Percentiles rank a stretch among this genome's conserved stretches.
Evolutionary conservation across 2,329 filamentous ascomycete species (phyloP).

Genomic region (Alternaria sp.): DNA sequence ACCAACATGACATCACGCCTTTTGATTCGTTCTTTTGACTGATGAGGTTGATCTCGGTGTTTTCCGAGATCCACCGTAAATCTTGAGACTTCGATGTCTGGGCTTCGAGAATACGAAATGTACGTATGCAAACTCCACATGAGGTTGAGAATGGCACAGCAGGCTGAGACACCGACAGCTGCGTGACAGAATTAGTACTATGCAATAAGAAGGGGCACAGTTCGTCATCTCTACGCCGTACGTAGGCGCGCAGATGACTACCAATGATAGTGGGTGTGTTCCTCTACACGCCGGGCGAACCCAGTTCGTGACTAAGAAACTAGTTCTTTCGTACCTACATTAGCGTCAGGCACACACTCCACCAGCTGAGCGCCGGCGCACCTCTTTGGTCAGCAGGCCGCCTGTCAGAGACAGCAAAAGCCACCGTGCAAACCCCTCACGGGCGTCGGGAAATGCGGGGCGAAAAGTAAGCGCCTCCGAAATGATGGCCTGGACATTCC

Average conservation of each 20-base stretch:
- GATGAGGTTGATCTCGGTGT: conserved; percentile 11
- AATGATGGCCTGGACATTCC: conserved; percentile 8
- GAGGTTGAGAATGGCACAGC: background rate
- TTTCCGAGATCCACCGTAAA: conserved; percentile 4
- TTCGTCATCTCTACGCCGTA: background rate
- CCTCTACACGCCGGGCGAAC: conserved; percentile 3
- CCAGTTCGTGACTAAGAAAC: conserved; percentile 2
- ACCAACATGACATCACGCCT: conserved; percentile 5
- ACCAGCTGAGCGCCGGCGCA: conserved; percentile 10
- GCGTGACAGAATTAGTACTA: conserved; percentile 1
- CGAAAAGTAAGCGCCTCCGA: conserved; percentile 9
- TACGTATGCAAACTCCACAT: background rate
- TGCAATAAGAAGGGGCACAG: background rate
- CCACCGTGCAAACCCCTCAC: conserved; percentile 10
- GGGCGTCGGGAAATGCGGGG: conserved; percentile 15
- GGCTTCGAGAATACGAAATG: background rate
- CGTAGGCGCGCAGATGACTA: background rate
- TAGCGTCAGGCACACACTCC: conserved; percentile 21
- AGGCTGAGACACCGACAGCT: conserved; percentile 1
- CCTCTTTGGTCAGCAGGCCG: background rate
- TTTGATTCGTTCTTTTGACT: conserved; percentile 15
- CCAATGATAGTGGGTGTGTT: background rate
- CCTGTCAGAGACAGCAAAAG: conserved; percentile 12
- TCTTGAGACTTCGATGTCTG: background rate
- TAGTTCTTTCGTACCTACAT: conserved; percentile 25